Conservation (phyloP, 768 basidiomycete species). For the Nidula microcarpa region DNA sequence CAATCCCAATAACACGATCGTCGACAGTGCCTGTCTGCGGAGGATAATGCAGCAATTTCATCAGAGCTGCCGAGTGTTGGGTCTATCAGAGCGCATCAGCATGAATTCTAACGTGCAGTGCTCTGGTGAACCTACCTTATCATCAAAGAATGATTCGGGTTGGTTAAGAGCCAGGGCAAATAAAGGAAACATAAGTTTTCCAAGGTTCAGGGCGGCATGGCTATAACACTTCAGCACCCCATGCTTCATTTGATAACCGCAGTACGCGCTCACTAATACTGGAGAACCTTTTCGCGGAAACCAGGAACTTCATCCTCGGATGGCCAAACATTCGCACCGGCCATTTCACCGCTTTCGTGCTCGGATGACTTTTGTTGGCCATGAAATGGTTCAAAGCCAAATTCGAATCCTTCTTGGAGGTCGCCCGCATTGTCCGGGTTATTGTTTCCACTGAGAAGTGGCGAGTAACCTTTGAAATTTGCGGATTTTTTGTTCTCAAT, state of each 20-base stretch:
- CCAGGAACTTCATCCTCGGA: constrained; percentile 39
- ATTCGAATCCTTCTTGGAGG: constrained; percentile 84
- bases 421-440: constrained; percentile 75
- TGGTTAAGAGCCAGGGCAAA: constrained; percentile 82
- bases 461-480: constrained; percentile 78
- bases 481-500: constrained; percentile 63
- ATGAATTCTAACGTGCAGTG: too few relatives aligned
- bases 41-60: constrained; percentile 80
- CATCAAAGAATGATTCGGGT: constrained; percentile 74
- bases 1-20: constrained; percentile 55
- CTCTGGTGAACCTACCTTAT: constrained; percentile 51
- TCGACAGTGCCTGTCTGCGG: constrained; percentile 60
- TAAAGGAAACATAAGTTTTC: constrained; percentile 73
- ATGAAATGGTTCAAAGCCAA: constrained; percentile 65
- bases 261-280: constrained; percentile 56
- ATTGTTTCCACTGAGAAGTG: constrained; percentile 33
- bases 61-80: constrained; percentile 72
- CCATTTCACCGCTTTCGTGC: constrained; percentile 52
- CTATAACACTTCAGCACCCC: constrained; percentile 13
- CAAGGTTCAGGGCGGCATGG: constrained; percentile 35
- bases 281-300: constrained; percentile 56
- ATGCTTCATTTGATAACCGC: not conserved
- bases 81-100: constrained; percentile 40
- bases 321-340: constrained; percentile 81
- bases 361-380: constrained; percentile 20